Base-by-base conservation (phyloP, 495 filamentous ascomycete genomes). In the Hypoxylon rickii region DNA sequence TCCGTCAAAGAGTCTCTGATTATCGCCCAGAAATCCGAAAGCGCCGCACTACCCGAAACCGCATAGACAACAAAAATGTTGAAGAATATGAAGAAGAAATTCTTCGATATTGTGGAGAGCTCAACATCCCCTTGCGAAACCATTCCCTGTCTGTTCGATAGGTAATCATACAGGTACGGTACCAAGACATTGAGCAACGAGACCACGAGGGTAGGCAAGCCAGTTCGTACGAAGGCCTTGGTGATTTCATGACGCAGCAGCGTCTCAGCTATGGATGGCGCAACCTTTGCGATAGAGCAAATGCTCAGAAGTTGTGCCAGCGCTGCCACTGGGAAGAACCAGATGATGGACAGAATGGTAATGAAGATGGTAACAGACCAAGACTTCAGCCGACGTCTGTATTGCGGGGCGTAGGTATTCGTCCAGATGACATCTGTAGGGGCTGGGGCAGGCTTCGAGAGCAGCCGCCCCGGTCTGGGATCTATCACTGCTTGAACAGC, bases 1-100 rank as follows among this genome's bases (percentile, higher is more conserved):
- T 96, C 89, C 52, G 80, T 83, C 51, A 96, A 76, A 6, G 85
- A 81, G 44, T 92, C 83, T 36, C 84, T 83, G 10, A 97, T 78
- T 29, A 83, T 80, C 40, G 86, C 72, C 72, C 84, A 83, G 64
- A 94, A 87, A 21, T 81, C 78, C 31, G 87, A 79, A 12, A 69
- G 51, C 52, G 81, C 81, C 5, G 87, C 90, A 21, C 92, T 90
- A 42, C 92, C 90, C 37, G 96, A 88, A 19, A 95, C 83, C 2
- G 94, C 96, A 68, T 97, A 97, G 37, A 97, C 80, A 44, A 97
- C 77, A 74, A 99, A 99, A 17, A 97, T 85, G 74, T 99, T 99
- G 83, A 97, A 97, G 76, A 99, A 99, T 24, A 88, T 90, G 72
- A 97, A 99, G 80, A 97, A 97, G 74, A 97, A 99, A 67, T 97